phyloP scores from a whole-genome alignment of 2,329 filamentous ascomycete genomes.

The Colletotrichum lindemuthianum region DNA sequence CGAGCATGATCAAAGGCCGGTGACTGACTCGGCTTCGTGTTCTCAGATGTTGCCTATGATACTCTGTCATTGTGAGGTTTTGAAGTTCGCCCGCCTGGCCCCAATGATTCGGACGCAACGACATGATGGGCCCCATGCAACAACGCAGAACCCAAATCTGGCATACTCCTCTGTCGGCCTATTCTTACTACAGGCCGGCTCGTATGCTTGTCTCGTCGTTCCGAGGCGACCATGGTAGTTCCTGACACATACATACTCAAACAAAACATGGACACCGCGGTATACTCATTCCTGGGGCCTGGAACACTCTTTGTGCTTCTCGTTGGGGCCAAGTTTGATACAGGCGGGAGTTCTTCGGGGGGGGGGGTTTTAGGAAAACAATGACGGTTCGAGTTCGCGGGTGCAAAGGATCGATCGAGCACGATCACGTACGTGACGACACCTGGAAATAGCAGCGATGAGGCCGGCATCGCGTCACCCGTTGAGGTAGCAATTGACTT shows the following conservation, averaged over 20 bases:
- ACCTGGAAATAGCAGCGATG: conserved; percentile 35
- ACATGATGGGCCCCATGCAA: no score
- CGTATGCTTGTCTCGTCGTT: no score
- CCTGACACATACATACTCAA: neutral
- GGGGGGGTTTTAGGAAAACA: neutral
- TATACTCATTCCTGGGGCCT: conserved; percentile 16
- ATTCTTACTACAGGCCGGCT: neutral
- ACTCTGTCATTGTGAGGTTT: conserved; percentile 32
- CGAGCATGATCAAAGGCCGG: neutral
- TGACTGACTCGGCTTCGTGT: conserved; percentile 5
- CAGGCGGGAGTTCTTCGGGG: conserved; percentile 14
- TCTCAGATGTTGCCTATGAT: conserved; percentile 29
- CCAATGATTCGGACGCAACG: conserved; percentile 29
- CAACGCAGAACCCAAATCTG: conserved; percentile 4
- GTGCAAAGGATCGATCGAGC: conserved; percentile 35
- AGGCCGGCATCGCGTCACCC: conserved; percentile 33
- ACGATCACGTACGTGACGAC: conserved; percentile 37
- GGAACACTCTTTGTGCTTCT: conserved; percentile 9
- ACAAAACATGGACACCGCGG: conserved; percentile 1
- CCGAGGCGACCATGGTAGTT: neutral
- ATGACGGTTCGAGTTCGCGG: conserved; percentile 35
- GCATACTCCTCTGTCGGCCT: neutral
- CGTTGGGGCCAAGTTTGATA: neutral
- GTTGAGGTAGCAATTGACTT: conserved; percentile 32
- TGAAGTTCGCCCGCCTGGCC: conserved; percentile 34